phyloP scores from a whole-genome alignment of 805 yeast genomes.

The Yarrowia sp. region DNA sequence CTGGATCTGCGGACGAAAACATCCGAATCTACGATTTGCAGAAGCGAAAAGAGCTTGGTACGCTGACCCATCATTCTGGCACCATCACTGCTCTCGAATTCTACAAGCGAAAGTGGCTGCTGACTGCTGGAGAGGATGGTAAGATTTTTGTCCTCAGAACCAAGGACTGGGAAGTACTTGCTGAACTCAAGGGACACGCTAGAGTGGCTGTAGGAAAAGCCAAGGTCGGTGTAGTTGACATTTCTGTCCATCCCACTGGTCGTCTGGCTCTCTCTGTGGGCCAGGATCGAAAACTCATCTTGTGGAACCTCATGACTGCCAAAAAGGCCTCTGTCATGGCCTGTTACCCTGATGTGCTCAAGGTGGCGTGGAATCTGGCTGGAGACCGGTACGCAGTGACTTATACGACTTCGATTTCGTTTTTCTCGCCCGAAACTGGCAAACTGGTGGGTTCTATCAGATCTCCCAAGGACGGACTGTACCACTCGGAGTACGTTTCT shows the following conservation, averaged over 20 bases:
- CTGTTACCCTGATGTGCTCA: slow-evolving; percentile 34
- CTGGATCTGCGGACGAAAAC: slow-evolving; percentile 95
- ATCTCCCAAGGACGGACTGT: slow-evolving; percentile 57
- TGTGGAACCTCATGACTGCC: slow-evolving; percentile 97
- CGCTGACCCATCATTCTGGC: slow-evolving; percentile 83
- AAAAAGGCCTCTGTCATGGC: slow-evolving; percentile 85
- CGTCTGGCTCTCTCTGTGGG: slow-evolving; percentile 87
- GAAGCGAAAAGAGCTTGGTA: slow-evolving; percentile 89
- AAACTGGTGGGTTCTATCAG: slow-evolving; percentile 49
- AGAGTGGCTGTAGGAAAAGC: slow-evolving; percentile 8
- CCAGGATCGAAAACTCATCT: slow-evolving; percentile 72
- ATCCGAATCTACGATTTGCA: slow-evolving; percentile 91
- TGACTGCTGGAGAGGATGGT: slow-evolving; percentile 90
- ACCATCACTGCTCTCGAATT: slow-evolving; percentile 76
- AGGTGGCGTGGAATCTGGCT: slow-evolving; percentile 52
- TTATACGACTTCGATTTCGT: slow-evolving; percentile 56
- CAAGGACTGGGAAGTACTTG: slow-evolving; percentile 93
- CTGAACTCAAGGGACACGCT: slow-evolving; percentile 78
- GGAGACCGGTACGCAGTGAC: slow-evolving; percentile 81
- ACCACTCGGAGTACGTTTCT: slow-evolving; percentile 48
- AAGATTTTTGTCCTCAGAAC: slow-evolving; percentile 89
- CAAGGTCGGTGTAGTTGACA: slow-evolving; percentile 71
- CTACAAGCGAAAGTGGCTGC: slow-evolving; percentile 63
- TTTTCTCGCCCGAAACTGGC: slow-evolving; percentile 64
- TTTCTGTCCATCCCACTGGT: slow-evolving; percentile 87